Evolutionary conservation across 306 rosid genomes (phyloP).

Genomic region (Gastrolobium bilobum): DNA sequence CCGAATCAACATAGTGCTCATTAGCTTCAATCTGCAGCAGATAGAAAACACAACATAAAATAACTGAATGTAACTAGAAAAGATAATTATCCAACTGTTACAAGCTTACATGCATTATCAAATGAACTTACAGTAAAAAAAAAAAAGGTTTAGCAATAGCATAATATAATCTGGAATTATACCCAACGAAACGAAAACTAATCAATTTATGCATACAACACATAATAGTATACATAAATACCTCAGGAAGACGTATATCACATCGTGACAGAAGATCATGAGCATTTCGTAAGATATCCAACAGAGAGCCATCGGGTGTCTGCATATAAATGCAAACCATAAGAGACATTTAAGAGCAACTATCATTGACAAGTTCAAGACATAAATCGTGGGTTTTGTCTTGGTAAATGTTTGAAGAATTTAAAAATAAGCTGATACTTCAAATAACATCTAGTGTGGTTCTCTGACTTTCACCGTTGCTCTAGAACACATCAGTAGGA

Average conservation of each 20-base stretch:
- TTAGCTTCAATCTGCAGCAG: constrained; percentile 78
- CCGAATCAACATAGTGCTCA: constrained; percentile 76
- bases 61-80: constrained; percentile 23
- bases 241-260: constrained; percentile 85
- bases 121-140: constrained; percentile 4
- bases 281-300: constrained; percentile 90
- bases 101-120: constrained; percentile 41
- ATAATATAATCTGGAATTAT: constrained; percentile 38
- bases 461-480: constrained; percentile 8
- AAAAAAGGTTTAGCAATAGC: constrained; percentile 32
- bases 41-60: constrained; percentile 38
- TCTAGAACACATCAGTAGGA: constrained; percentile 35
- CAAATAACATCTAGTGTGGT: background rate
- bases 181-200: constrained; percentile 35
- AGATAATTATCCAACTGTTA: constrained; percentile 21
- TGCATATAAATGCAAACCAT: constrained; percentile 57
- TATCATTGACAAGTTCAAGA: constrained; percentile 38
- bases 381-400: constrained; percentile 38
- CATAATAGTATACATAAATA: constrained; percentile 48
- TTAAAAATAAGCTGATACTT: constrained; percentile 29
- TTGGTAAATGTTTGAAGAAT: constrained; percentile 15
- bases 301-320: constrained; percentile 93
- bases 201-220: constrained; percentile 34
- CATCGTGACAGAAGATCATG: constrained; percentile 84
- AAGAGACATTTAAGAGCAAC: constrained; percentile 30